These are phyloP conservation scores for Lactarius trivialis DNA, from an alignment of 768 basidiomycete species.

Conservation along the genomic window DNA sequence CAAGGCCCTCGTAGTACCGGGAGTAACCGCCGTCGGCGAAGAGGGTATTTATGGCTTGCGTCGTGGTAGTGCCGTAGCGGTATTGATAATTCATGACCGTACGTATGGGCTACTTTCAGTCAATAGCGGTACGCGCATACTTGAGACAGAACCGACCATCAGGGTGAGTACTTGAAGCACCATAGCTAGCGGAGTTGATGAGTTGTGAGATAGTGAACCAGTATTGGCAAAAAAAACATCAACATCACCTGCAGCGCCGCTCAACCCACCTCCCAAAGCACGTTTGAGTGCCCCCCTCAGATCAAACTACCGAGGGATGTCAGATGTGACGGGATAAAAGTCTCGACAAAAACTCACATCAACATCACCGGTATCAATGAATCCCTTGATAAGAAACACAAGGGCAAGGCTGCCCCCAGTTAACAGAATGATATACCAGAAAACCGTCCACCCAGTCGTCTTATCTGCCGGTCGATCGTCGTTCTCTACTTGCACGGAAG, in stretches of 20 bases:
- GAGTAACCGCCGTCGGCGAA: constrained; percentile 73
- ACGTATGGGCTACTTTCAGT: constrained; percentile 58
- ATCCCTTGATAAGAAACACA: constrained; percentile 58
- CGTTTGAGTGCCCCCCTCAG: constrained; percentile 64
- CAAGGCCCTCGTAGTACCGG: constrained; percentile 84
- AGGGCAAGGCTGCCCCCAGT: constrained; percentile 36
- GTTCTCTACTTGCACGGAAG: neutral
- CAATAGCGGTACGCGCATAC: constrained; percentile 14
- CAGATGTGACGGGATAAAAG: neutral
- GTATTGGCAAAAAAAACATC: neutral
- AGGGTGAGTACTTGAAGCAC: constrained; percentile 85
- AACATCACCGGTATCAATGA: constrained; percentile 61
- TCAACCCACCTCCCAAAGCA: constrained; percentile 86
- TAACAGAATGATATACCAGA: constrained; percentile 32
- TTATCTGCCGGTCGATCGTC: neutral
- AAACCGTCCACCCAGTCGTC: constrained; percentile 27
- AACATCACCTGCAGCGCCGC: constrained; percentile 72
- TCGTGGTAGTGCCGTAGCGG: constrained; percentile 74
- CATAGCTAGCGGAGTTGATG: constrained; percentile 56
- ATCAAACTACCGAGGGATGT: constrained; percentile 59
- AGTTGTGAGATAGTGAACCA: neutral
- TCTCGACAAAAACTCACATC: constrained; percentile 41
- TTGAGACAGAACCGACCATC: constrained; percentile 42
- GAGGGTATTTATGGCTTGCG: constrained; percentile 56
- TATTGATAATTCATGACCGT: constrained; percentile 98